Evolutionary conservation across 2,329 filamentous ascomycete genomes (phyloP).

Genomic region (Stemphylium lycopersici): DNA sequence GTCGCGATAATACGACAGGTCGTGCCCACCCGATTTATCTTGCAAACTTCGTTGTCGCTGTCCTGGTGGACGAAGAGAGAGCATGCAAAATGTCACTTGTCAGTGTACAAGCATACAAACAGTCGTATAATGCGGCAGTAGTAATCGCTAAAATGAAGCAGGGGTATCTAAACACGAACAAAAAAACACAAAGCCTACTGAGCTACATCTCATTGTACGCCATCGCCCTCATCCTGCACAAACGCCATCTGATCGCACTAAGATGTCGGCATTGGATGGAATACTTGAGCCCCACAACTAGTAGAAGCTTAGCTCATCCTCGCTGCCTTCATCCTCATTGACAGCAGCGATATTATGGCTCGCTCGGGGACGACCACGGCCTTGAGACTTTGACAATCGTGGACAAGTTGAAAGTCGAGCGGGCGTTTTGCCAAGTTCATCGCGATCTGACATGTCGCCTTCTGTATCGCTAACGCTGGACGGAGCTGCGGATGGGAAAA

Average conservation of each 20-base stretch:
- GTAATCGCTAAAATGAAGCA: too few relatives aligned
- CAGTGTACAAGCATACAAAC: too few relatives aligned
- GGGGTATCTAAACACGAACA: too few relatives aligned
- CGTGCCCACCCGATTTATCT: too few relatives aligned
- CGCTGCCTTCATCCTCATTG: slow-evolving; percentile 28
- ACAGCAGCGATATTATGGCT: not conserved
- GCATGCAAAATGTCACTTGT: too few relatives aligned
- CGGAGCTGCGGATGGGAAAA: not conserved
- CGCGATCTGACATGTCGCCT: slow-evolving; percentile 5
- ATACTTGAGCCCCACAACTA: slow-evolving; percentile 13
- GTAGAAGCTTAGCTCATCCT: slow-evolving; percentile 45
- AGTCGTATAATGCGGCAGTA: too few relatives aligned
- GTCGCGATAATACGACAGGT: too few relatives aligned
- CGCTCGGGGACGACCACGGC: not conserved
- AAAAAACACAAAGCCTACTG: too few relatives aligned
- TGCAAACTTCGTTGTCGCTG: too few relatives aligned
- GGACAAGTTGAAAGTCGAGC: not conserved
- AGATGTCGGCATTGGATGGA: not conserved
- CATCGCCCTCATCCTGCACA: not conserved
- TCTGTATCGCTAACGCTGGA: not conserved
- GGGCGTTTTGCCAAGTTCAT: slow-evolving; percentile 25
- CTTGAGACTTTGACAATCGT: not conserved
- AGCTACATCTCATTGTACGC: too few relatives aligned
- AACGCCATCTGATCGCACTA: not conserved
- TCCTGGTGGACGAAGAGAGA: too few relatives aligned